Percentiles rank a stretch among this genome's conserved stretches.
phyloP scores from a whole-genome alignment of 208 protist genomes.

The Wallacemonas sp. region DNA sequence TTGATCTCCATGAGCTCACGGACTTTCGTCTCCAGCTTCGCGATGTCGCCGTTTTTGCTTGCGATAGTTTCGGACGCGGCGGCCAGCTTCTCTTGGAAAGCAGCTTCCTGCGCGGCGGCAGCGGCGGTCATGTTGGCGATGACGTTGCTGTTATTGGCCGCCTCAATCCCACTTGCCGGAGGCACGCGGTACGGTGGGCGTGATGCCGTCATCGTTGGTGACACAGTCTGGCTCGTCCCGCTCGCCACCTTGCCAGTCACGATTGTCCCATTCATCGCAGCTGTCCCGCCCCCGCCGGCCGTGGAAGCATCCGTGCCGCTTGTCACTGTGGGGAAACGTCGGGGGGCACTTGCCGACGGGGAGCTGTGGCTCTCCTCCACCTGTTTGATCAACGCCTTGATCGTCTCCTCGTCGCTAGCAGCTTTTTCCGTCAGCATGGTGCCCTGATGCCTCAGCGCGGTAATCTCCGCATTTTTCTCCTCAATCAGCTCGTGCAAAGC shows the following conservation, averaged over 20 bases:
- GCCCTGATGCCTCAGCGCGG: conserved; percentile 54
- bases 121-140: conserved; percentile 7
- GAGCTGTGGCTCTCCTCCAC: conserved; percentile 48
- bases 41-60: conserved; percentile 64
- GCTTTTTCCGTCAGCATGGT: conserved; percentile 63
- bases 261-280: conserved; percentile 7
- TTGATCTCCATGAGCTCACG: conserved; percentile 82
- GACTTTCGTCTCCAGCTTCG: conserved; percentile 53
- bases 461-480: conserved; percentile 61
- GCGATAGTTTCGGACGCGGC: conserved; percentile 27
- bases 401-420: conserved; percentile 77
- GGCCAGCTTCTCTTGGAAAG: conserved; percentile 18
- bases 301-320: not conserved
- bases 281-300: not conserved
- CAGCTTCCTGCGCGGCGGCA: conserved; percentile 1
- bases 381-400: conserved; percentile 61
- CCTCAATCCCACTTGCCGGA: not conserved
- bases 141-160: not conserved
- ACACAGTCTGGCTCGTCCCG: conserved; percentile 6
- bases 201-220: conserved; percentile 13
- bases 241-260: conserved; percentile 20
- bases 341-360: not conserved
- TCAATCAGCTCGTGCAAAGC: conserved; percentile 42
- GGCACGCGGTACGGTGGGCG: conserved; percentile 1
- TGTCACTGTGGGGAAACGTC: not conserved